Evolutionary conservation across 1,139 yeast species (phyloP).

Genomic region (Magnusiomyces suaveolens): DNA sequence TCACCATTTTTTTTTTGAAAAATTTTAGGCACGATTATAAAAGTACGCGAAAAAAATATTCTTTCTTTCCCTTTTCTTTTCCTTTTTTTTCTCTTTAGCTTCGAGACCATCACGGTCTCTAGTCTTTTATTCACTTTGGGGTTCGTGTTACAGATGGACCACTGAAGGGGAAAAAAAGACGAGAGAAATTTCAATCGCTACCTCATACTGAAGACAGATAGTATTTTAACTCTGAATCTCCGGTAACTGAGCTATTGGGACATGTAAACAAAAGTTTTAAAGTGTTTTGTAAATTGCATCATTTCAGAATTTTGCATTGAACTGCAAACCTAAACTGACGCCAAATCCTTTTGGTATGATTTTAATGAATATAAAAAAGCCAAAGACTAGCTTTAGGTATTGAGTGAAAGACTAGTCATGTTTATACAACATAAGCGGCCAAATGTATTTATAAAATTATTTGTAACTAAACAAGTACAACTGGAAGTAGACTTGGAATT

Average conservation of each 20-base stretch:
- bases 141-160: conserved; percentile 5
- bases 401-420: background rate
- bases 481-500: no score
- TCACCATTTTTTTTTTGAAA: background rate
- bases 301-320: background rate
- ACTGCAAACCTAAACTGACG: background rate
- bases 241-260: conserved; percentile 7
- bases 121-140: conserved; percentile 9
- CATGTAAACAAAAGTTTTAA: background rate
- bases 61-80: background rate
- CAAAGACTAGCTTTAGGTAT: background rate
- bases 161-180: conserved; percentile 9
- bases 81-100: background rate
- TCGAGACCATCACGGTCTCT: background rate
- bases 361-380: background rate
- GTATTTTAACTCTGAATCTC: conserved; percentile 2
- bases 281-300: background rate
- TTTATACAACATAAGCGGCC: no score
- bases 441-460: no score
- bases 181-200: conserved; percentile 4
- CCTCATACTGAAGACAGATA: conserved; percentile 8
- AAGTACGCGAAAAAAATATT: background rate
- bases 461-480: no score
- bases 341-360: background rate
- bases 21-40: background rate